These are phyloP conservation scores for Plasmodium yoelii DNA, from an alignment of 169 alveolate species.

Conservation along the genomic window DNA sequence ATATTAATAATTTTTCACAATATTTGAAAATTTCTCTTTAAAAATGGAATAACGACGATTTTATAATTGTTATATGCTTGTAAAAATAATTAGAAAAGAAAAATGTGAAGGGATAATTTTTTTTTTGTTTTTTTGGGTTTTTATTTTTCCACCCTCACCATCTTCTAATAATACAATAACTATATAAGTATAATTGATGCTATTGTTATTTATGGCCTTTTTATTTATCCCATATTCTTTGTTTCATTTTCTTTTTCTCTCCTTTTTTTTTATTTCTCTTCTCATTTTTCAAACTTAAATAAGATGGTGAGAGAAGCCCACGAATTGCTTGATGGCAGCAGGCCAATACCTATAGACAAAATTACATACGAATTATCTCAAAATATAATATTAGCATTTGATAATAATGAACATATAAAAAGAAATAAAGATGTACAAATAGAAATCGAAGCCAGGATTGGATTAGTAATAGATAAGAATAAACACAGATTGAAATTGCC, in stretches of 20 bases:
- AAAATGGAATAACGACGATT: too few relatives aligned
- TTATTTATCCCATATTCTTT: background rate
- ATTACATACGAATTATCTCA: slow-evolving; percentile 72
- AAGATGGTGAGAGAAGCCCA: slow-evolving; percentile 75
- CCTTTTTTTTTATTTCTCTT: background rate
- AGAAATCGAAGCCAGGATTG: slow-evolving; percentile 71
- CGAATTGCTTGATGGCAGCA: slow-evolving; percentile 73
- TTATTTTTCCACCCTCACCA: too few relatives aligned
- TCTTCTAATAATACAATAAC: too few relatives aligned
- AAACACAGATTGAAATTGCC: slow-evolving; percentile 68
- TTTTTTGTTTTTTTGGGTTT: too few relatives aligned
- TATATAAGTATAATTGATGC: background rate
- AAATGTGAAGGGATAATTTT: too few relatives aligned
- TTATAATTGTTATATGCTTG: too few relatives aligned
- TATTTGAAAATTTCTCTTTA: too few relatives aligned
- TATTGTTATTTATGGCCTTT: background rate
- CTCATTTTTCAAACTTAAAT: background rate
- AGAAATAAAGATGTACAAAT: slow-evolving; percentile 25
- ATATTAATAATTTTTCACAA: too few relatives aligned
- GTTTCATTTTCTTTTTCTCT: background rate
- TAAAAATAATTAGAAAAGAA: too few relatives aligned
- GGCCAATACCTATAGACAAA: slow-evolving; percentile 73
- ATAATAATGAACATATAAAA: slow-evolving; percentile 43
- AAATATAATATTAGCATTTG: slow-evolving; percentile 64
- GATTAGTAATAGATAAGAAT: slow-evolving; percentile 53